phyloP scores from a whole-genome alignment of 2,329 filamentous ascomycete genomes.

The Fusarium circinatum region DNA sequence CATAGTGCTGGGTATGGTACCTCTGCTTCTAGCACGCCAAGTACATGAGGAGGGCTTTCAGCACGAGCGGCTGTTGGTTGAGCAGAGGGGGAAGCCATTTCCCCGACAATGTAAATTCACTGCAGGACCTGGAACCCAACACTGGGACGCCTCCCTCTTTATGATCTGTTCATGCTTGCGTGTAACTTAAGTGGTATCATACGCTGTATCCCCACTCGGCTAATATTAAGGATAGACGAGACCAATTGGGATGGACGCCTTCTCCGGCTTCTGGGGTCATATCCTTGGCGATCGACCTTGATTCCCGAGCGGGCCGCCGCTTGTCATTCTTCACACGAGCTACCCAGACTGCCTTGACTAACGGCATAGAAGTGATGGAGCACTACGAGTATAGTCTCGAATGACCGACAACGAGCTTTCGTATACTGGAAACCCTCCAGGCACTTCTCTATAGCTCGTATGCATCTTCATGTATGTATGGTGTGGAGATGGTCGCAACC shows the following conservation, averaged over 20 bases:
- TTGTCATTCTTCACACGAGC: neutral
- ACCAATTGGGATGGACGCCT: neutral
- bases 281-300: neutral
- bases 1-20: neutral
- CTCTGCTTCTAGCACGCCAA: neutral
- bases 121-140: neutral
- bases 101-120: fast-evolving
- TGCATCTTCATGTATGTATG: neutral
- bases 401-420: neutral
- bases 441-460: neutral
- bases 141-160: constrained; percentile 9
- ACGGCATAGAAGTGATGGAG: neutral
- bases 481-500: neutral
- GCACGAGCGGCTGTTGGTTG: neutral
- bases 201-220: constrained; percentile 1
- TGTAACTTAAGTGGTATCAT: neutral
- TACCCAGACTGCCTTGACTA: neutral
- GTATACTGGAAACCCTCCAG: fast-evolving
- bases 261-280: neutral
- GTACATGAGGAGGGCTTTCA: neutral
- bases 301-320: neutral
- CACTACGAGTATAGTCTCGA: fast-evolving
- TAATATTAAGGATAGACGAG: neutral
- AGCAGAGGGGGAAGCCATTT: neutral
- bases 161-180: neutral